Base-by-base conservation (phyloP, 2,329 filamentous ascomycete species). In the Curvularia verruculosa region DNA sequence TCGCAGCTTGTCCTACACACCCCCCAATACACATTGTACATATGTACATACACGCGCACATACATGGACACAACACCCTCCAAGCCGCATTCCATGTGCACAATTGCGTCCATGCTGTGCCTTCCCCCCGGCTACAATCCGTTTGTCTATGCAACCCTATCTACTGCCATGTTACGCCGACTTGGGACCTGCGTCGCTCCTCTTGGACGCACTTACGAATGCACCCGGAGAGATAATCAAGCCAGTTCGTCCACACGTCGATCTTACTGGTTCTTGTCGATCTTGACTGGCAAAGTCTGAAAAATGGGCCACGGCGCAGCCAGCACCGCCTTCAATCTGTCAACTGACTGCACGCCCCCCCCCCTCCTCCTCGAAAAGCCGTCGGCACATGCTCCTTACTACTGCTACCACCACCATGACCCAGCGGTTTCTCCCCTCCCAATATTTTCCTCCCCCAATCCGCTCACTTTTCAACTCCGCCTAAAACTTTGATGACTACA, bases 221-320 rank as follows among this genome's bases (percentile, higher is more conserved):
- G 23, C 44, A 34, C 19, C 44, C 45, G 28, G 44, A n/a, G 26
- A 55, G n/a, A 39, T 28, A 41, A 52, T 24, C 19, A 19, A 52
- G 13, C n/a, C 19, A 43, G 43, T n/a, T 41, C 31, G 26, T 50
- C 23, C 39, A 43, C 54, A 44, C 41, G 49, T 57, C 54, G 49
- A 57, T 57, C 54, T 12, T 18, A 39, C 44, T 39, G 51, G 48
- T 6, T 44, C 37, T 26, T 37, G 49, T 49, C 49, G 34, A 46
- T 54, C 31, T 21, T 43, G 36, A 43, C 29, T 40, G 4, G 5
- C 43, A 34, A 40, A 52, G 39, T 24, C 41, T 55, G 41, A 15
- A 21, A 52, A 21, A 50, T 23, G 37, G 37, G 31, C 41, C 51
- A 46, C 24, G 21, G 50, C 39, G 31, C 44, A 29, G 40, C 45